phyloP scores from a whole-genome alignment of 441 rosid species.

The Melastoma candidum region DNA sequence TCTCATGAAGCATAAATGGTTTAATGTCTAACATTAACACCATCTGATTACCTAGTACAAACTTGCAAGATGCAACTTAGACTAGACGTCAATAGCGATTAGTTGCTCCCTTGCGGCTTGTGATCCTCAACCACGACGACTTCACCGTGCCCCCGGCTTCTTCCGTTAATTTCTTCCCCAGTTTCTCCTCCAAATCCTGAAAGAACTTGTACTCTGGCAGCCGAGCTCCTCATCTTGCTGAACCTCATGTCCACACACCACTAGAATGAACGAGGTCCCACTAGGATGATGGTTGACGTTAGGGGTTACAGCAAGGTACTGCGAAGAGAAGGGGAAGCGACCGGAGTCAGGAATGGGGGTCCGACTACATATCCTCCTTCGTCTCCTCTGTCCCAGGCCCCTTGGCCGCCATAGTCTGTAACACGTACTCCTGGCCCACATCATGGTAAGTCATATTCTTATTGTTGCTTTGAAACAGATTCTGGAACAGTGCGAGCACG shows the following conservation, averaged over 20 bases:
- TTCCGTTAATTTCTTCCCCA: constrained; percentile 22
- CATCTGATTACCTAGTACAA: no score
- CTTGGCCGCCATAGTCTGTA: constrained; percentile 34
- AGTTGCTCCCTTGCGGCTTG: no score
- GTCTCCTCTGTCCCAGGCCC: constrained; percentile 54
- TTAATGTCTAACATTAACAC: no score
- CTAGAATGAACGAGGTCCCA: constrained; percentile 35
- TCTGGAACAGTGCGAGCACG: no score
- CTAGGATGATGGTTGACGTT: constrained; percentile 17
- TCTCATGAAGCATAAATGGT: no score
- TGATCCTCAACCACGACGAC: no score
- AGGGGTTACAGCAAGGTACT: constrained; percentile 77
- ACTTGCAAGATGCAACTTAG: no score
- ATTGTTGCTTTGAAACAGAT: no score
- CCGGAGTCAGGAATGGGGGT: constrained; percentile 80
- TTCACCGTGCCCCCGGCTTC: constrained; percentile 8
- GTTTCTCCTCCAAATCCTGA: constrained; percentile 77
- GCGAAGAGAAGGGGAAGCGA: constrained; percentile 61
- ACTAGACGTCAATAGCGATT: no score
- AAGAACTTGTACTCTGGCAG: no score
- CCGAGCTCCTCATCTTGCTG: constrained; percentile 16
- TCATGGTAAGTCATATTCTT: constrained; percentile 11
- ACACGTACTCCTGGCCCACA: constrained; percentile 36
- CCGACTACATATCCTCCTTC: constrained; percentile 73
- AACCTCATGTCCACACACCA: constrained; percentile 62